Evolutionary conservation across 164 flowering plant species (phyloP).

Genomic region (Tetrastigma voinierianum): DNA sequence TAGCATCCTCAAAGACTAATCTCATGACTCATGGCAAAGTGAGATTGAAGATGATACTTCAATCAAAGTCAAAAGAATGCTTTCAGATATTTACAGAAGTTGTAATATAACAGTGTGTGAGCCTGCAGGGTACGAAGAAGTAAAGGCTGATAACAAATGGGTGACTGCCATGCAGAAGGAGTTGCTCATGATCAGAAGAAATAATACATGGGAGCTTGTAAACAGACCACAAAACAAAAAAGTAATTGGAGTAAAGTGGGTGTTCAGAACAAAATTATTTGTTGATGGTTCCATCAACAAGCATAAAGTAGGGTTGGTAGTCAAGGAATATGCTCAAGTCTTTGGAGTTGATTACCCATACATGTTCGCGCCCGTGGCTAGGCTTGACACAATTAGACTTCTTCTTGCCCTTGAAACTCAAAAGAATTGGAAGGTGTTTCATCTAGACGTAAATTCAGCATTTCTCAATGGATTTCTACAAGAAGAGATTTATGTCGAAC

Average conservation of each 20-base stretch:
- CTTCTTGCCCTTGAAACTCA: constrained; percentile 1
- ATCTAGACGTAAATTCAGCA: constrained; percentile 10
- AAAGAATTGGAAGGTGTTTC: not conserved
- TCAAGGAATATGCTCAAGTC: not conserved
- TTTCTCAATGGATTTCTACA: not conserved
- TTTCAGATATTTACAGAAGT: too few relatives aligned
- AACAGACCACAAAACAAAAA: not conserved
- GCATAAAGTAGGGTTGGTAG: constrained; percentile 7
- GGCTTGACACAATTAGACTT: not conserved
- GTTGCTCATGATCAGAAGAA: not conserved
- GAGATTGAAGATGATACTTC: too few relatives aligned
- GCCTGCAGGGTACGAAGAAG: not conserved
- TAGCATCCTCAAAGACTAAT: too few relatives aligned
- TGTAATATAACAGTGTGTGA: too few relatives aligned
- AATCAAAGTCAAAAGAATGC: too few relatives aligned
- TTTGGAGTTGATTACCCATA: not conserved
- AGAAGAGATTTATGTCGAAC: too few relatives aligned
- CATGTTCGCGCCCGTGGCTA: not conserved
- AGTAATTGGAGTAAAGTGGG: constrained; percentile 5
- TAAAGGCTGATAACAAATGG: not conserved
- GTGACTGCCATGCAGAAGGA: constrained; percentile 1
- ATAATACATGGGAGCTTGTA: constrained; percentile 6
- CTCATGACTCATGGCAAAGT: too few relatives aligned
- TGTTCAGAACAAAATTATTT: constrained; percentile 2
- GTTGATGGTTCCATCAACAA: not conserved